Conservation (phyloP, 495 filamentous ascomycete species). For the Rhypophila decipiens region DNA sequence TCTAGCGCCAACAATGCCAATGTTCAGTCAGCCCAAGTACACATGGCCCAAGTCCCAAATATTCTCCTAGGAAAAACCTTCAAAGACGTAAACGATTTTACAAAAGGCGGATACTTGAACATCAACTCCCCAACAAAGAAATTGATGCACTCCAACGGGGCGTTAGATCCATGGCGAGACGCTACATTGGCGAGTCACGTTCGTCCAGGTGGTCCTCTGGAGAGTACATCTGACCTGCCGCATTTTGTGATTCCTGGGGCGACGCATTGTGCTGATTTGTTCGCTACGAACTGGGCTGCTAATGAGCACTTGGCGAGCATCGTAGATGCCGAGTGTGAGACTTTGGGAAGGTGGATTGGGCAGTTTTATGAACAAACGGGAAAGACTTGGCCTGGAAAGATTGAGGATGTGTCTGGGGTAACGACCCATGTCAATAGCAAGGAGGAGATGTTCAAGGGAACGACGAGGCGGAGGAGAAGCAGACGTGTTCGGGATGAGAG, state of each 20-base stretch:
- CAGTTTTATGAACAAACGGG: too few species aligned
- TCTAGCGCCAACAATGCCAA: conserved; percentile 55
- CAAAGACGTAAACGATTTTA: conserved; percentile 49
- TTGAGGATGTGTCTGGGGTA: too few species aligned
- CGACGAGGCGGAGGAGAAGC: too few species aligned
- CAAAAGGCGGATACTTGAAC: conserved; percentile 50
- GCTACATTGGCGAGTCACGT: conserved; percentile 30
- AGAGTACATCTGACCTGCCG: conserved; percentile 26
- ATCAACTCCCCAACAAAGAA: conserved; percentile 50
- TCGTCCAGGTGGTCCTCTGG: conserved; percentile 35
- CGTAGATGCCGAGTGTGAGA: conserved; percentile 23
- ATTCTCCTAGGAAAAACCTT: conserved; percentile 46
- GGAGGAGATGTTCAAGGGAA: too few species aligned
- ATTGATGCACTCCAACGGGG: conserved; percentile 58
- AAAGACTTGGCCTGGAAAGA: too few species aligned
- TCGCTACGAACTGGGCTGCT: conserved; percentile 41
- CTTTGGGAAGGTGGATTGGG: conserved; percentile 34
- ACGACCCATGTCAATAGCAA: too few species aligned
- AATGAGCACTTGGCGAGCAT: conserved; percentile 29
- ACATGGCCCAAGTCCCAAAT: conserved; percentile 39
- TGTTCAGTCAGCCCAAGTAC: conserved; percentile 53
- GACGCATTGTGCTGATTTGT: conserved; percentile 38
- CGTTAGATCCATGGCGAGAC: conserved; percentile 40
- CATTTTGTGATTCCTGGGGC: conserved; percentile 30
- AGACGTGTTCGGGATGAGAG: too few species aligned